Base-by-base conservation (phyloP, 2,329 filamentous ascomycete species). In the Orbilia quercus region DNA sequence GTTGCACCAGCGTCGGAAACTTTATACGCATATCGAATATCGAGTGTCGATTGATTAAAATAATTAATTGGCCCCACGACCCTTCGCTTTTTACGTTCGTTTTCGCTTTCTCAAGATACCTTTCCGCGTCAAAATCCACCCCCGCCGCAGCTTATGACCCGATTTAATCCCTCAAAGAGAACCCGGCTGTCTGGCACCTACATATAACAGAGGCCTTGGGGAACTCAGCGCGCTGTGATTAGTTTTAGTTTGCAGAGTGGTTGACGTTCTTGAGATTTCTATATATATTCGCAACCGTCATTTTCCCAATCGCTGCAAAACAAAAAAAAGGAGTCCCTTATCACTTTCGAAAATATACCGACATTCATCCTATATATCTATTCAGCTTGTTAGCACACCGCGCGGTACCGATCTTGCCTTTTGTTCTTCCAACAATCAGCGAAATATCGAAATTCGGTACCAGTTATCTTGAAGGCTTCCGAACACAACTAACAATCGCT, bases 131-230 rank as follows among this genome's bases (percentile, higher is more conserved):
- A 55, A 23, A 40, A 40, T 22, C 31, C 23, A 40, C 53, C 36
- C 48, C 28, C 51, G 55, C 51, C 20, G 50, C 20, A 31, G 44
- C 50, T 50, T 62, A 38, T 42, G 48, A 42, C 44, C 36, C 28
- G 31, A 16, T 69, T n/a, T 69, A 69, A 69, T 69, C 64, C 54
- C 64, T 69, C 64, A 69, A 38, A 44, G 50, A 54, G 38, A 47
- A 31, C 55, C 45, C 36, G 31, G 31, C 55, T 47, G 40, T 44
- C 28, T 59, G 63, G 45, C 31, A 47, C 45, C n/a, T 34, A 45
- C 40, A 53, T 66, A 40, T 20, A 40, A n/a, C 53, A 36, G 7
- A 65, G 40, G 42, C 53, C 44, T 20, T 50, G 40, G 58, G 23
- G 3, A 25, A 40, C 18, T 22, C 55, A 25, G 55, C 55, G 22